phyloP scores from a whole-genome alignment of 495 filamentous ascomycete species.

The Elaphomyces granulatus region DNA sequence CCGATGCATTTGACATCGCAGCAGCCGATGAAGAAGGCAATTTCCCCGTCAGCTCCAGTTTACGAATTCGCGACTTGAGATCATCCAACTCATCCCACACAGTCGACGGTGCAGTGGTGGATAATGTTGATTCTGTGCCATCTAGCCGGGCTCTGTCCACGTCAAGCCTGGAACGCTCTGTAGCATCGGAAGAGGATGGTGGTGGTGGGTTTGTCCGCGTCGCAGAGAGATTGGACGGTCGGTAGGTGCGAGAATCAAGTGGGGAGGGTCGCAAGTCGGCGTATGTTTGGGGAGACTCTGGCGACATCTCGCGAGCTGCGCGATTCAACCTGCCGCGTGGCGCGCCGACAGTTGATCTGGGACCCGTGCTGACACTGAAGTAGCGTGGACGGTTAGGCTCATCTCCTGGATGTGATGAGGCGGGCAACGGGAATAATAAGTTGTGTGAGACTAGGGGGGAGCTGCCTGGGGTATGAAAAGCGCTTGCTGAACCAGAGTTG shows the following conservation, averaged over 20 bases:
- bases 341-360: slow-evolving; percentile 30
- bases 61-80: slow-evolving; percentile 81
- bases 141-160: slow-evolving; percentile 40
- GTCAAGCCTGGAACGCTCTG: slow-evolving; percentile 23
- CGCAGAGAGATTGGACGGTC: slow-evolving; percentile 41
- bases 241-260: slow-evolving; percentile 32
- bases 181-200: slow-evolving; percentile 31
- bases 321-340: slow-evolving; percentile 27
- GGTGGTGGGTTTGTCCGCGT: slow-evolving; percentile 33
- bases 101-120: slow-evolving; percentile 76
- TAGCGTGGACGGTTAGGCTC: slow-evolving; percentile 29
- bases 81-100: slow-evolving; percentile 98
- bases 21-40: slow-evolving; percentile 66
- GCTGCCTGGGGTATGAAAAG: slow-evolving; percentile 29
- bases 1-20: slow-evolving; percentile 57
- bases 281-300: slow-evolving; percentile 27
- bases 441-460: slow-evolving; percentile 26
- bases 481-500: slow-evolving; percentile 23
- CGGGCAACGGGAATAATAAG: slow-evolving; percentile 25
- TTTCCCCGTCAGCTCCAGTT: slow-evolving; percentile 83
- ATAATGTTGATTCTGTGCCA: slow-evolving; percentile 68
- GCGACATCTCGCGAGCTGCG: slow-evolving; percentile 29
- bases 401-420: slow-evolving; percentile 38
- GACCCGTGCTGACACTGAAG: slow-evolving; percentile 22
- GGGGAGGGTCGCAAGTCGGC: slow-evolving; percentile 34